Evolutionary conservation across 129 eudicot genomes (phyloP).

Genomic region (Smallanthus sonchifolius): DNA sequence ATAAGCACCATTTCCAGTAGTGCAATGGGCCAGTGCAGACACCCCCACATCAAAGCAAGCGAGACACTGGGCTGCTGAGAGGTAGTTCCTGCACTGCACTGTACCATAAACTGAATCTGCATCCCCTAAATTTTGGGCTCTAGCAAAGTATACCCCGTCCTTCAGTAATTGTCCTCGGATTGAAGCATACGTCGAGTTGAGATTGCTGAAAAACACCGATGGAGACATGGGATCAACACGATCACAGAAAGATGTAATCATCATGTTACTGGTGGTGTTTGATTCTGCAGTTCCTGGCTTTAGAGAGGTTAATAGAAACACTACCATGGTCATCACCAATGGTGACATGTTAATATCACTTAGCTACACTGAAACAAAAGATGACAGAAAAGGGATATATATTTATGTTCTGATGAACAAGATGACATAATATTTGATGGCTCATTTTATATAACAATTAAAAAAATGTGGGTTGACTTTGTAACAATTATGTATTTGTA

Average conservation of each 20-base stretch:
- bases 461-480: too few relatives aligned
- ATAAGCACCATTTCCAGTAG: conserved; percentile 54
- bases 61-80: conserved; percentile 37
- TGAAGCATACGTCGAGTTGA: conserved; percentile 41
- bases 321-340: neutral
- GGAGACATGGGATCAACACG: conserved; percentile 35
- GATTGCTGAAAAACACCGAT: conserved; percentile 31
- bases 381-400: neutral
- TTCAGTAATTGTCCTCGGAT: conserved; percentile 38
- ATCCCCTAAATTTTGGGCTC: conserved; percentile 39
- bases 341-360: neutral
- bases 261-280: conserved; percentile 3
- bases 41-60: conserved; percentile 52
- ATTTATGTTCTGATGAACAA: neutral
- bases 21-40: conserved; percentile 34
- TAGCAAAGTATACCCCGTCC: conserved; percentile 38
- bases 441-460: too few relatives aligned
- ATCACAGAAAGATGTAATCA: conserved; percentile 43
- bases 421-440: neutral
- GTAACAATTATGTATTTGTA: too few relatives aligned
- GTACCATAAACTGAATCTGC: conserved; percentile 57
- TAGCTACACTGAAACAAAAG: neutral
- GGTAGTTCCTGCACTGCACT: conserved; percentile 52
- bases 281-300: conserved; percentile 1
- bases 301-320: neutral